Evolutionary conservation across 2,329 filamentous ascomycete genomes (phyloP).

Genomic region (Ophiocordyceps camponoti-floridani): DNA sequence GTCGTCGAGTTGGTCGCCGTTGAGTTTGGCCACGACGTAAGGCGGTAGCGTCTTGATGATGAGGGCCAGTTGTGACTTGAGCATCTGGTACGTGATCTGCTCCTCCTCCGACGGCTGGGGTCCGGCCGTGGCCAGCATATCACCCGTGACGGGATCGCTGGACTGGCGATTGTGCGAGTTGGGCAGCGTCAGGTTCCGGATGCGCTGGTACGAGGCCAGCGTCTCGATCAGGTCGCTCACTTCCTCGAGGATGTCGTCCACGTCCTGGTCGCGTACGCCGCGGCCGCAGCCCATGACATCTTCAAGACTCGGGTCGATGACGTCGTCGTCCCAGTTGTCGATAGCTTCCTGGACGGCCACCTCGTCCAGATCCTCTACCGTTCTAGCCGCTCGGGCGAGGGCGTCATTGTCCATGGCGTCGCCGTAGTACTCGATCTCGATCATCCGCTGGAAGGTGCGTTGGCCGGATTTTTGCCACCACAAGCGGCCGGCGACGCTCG

Average conservation of each 20-base stretch:
- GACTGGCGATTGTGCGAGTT: constrained; percentile 43
- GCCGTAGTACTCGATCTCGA: constrained; percentile 33
- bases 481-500: constrained; percentile 46
- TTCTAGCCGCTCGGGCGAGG: constrained; percentile 13
- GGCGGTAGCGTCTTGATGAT: constrained; percentile 64
- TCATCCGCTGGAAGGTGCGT: constrained; percentile 44
- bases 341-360: constrained; percentile 33
- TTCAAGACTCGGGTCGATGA: constrained; percentile 39
- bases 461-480: constrained; percentile 64
- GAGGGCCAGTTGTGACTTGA: constrained; percentile 57
- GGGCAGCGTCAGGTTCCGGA: constrained; percentile 52
- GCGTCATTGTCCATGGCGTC: constrained; percentile 19
- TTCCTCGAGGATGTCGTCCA: constrained; percentile 52
- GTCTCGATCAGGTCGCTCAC: constrained; percentile 64
- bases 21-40: constrained; percentile 69
- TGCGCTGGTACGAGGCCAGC: constrained; percentile 60
- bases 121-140: constrained; percentile 49
- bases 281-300: constrained; percentile 31
- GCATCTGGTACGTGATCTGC: constrained; percentile 45
- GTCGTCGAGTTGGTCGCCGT: constrained; percentile 71
- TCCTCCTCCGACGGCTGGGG: constrained; percentile 49
- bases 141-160: constrained; percentile 44
- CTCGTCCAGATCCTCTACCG: constrained; percentile 27
- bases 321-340: constrained; percentile 37
- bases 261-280: constrained; percentile 45